Percentiles rank a stretch among this genome's conserved stretches.
phyloP scores from a whole-genome alignment of 2,329 filamentous ascomycete species.

The Cladosporium phlei region DNA sequence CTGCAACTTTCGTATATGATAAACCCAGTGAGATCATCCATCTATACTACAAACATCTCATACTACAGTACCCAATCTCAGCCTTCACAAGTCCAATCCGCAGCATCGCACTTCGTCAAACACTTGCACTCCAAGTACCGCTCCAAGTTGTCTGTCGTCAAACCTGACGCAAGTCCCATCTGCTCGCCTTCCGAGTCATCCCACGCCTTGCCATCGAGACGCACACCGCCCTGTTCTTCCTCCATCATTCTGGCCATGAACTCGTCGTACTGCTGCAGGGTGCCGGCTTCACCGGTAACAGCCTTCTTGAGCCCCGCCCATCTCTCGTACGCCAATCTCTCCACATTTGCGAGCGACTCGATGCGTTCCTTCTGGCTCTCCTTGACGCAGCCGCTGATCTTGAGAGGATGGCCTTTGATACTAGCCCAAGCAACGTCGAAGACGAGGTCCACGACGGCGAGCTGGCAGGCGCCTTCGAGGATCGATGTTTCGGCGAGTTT shows the following conservation, averaged over 20 bases:
- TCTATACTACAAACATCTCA: too few species aligned
- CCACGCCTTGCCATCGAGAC: not conserved
- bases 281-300: not conserved
- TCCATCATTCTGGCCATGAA: not conserved
- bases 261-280: not conserved
- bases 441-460: conserved; percentile 20
- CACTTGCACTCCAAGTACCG: too few species aligned
- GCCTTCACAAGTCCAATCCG: too few species aligned
- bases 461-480: conserved; percentile 22
- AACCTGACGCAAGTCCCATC: too few species aligned
- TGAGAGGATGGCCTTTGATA: conserved; percentile 23
- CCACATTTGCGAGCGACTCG: conserved; percentile 6
- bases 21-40: too few species aligned
- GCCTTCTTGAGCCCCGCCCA: not conserved
- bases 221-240: not conserved
- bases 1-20: too few species aligned
- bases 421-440: conserved; percentile 21
- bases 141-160: too few species aligned
- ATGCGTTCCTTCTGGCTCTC: conserved; percentile 22
- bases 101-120: too few species aligned
- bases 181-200: too few species aligned
- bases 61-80: too few species aligned
- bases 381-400: conserved; percentile 24
- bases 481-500: not conserved
- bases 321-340: not conserved